Conservation (phyloP, 164 flowering plant genomes). For the Platanus orientalis region DNA sequence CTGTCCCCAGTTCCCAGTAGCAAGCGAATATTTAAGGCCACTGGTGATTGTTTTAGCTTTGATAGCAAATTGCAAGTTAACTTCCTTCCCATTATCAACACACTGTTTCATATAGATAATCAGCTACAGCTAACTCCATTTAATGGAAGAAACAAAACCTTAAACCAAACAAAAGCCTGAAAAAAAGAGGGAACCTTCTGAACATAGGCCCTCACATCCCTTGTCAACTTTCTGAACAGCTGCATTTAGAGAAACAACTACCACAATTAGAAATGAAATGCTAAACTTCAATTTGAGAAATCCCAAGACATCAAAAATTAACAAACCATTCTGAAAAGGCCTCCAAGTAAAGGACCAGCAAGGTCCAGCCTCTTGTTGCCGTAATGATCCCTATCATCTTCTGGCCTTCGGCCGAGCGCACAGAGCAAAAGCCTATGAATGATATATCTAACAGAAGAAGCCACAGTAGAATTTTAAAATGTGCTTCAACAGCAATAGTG, state of each 20-base stretch:
- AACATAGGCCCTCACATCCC: slow-evolving; percentile 90
- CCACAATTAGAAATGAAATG: background rate
- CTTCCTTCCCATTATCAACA: slow-evolving; percentile 96
- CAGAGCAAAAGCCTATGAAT: slow-evolving; percentile 89
- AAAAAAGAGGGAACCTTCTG: slow-evolving; percentile 58
- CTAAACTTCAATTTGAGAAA: background rate
- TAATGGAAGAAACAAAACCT: background rate
- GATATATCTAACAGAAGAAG: slow-evolving; percentile 54
- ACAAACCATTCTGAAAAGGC: slow-evolving; percentile 88
- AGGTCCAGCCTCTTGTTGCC: slow-evolving; percentile 98
- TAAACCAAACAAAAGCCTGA: background rate
- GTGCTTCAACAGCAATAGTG: background rate
- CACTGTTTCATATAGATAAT: slow-evolving; percentile 43
- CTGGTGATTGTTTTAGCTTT: slow-evolving; percentile 97
- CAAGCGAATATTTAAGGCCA: slow-evolving; percentile 96
- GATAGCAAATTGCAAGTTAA: slow-evolving; percentile 91
- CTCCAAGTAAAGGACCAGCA: slow-evolving; percentile 97
- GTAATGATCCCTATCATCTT: slow-evolving; percentile 98
- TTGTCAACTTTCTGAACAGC: slow-evolving; percentile 93
- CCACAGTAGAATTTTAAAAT: background rate
- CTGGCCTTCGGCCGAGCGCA: slow-evolving; percentile 94
- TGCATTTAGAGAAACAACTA: slow-evolving; percentile 34
- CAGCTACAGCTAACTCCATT: slow-evolving; percentile 4
- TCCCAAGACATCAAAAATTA: slow-evolving; percentile 1
- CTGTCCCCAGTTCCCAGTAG: slow-evolving; percentile 99